Conservation (phyloP, 1,284 basidiomycete genomes). For the Cronartium ribicola region DNA sequence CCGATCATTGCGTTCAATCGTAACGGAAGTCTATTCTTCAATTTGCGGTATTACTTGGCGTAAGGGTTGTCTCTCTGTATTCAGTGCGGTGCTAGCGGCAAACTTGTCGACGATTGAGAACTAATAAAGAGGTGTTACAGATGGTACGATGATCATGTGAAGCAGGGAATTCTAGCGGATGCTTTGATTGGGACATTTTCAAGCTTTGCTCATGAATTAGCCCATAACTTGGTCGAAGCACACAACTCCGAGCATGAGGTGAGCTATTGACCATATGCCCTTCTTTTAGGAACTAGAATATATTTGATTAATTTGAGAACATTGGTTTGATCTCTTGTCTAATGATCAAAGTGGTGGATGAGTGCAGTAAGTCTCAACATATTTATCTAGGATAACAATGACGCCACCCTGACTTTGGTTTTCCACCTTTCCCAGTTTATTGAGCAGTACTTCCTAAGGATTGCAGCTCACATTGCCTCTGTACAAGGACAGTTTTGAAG, state of each 20-base stretch:
- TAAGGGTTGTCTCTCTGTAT: conserved; percentile 10
- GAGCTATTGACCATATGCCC: not conserved
- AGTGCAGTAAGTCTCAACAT: conserved; percentile 20
- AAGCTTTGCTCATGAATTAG: conserved; percentile 38
- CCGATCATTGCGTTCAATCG: conserved; percentile 90
- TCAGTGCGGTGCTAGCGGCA: not conserved
- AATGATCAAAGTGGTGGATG: conserved; percentile 38
- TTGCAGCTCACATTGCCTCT: conserved; percentile 18
- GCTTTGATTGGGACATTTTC: conserved; percentile 42
- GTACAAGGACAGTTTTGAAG: not conserved
- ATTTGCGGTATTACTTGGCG: conserved; percentile 56
- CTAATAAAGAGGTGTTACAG: not conserved
- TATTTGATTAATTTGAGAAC: not conserved
- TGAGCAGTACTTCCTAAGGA: conserved; percentile 41
- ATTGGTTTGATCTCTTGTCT: not conserved
- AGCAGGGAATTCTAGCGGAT: conserved; percentile 35
- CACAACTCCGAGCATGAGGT: conserved; percentile 42
- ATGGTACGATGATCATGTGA: conserved; percentile 42
- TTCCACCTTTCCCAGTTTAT: conserved; percentile 23
- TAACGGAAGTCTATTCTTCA: conserved; percentile 81
- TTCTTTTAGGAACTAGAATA: not conserved
- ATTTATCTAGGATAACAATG: not conserved
- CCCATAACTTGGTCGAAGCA: conserved; percentile 40
- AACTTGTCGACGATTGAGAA: not conserved
- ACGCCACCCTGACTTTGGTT: not conserved